Conservation (phyloP, 352 stramenopile genomes). For the Phytopythium kandeliae region DNA sequence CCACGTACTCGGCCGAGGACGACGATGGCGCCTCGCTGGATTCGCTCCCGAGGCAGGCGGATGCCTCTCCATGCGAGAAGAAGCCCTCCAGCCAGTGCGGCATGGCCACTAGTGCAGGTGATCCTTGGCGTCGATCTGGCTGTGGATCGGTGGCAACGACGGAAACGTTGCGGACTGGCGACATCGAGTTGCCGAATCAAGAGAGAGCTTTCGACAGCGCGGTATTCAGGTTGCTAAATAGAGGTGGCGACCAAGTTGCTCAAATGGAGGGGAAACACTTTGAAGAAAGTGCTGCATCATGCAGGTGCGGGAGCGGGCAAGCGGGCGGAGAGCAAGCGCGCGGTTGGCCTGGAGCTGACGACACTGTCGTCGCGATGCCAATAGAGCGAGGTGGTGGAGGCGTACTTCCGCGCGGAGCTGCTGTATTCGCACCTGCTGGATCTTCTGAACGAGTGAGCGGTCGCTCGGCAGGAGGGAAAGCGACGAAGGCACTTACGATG, state of each 20-base stretch:
- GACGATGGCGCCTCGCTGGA: not conserved
- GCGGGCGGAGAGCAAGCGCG: not conserved
- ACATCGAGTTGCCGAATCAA: not conserved
- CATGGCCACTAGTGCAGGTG: not conserved
- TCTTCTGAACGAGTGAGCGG: conserved; percentile 17
- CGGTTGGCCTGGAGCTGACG: not conserved
- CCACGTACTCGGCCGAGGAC: conserved; percentile 4
- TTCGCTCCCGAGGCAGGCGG: conserved; percentile 11
- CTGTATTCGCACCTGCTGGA: conserved; percentile 23
- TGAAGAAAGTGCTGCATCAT: conserved; percentile 3
- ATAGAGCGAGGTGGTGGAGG: conserved; percentile 12
- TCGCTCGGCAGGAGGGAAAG: no score
- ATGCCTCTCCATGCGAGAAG: conserved; percentile 46
- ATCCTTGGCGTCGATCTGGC: not conserved
- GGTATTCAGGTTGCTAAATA: not conserved
- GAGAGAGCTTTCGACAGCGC: not conserved
- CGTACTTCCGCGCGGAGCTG: conserved; percentile 27
- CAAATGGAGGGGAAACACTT: not conserved
- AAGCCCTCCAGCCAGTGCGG: conserved; percentile 48
- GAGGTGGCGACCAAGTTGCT: not conserved
- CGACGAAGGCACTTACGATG: not conserved
- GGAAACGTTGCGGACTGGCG: not conserved
- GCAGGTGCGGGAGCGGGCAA: not conserved
- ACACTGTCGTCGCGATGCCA: not conserved
- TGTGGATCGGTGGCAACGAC: not conserved